phyloP scores from a whole-genome alignment of 345 rosid species.

The Leavenworthia alabamica region DNA sequence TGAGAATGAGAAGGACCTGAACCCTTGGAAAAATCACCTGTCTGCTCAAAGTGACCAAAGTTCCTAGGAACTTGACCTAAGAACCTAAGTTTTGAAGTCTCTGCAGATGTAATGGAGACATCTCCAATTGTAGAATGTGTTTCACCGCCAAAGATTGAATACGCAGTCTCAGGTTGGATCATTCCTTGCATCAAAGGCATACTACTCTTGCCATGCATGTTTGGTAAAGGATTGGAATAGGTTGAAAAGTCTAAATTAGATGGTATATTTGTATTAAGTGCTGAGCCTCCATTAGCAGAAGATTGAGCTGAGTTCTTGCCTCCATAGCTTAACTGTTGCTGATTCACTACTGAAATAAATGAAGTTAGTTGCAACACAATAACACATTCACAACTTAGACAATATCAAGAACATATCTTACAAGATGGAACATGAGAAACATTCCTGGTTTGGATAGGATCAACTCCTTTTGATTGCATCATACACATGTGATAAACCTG shows the following conservation, averaged over 20 bases:
- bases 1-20: conserved; percentile 49
- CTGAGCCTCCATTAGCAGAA: conserved; percentile 47
- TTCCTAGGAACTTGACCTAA: conserved; percentile 63
- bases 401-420: conserved; percentile 30
- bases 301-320: conserved; percentile 41
- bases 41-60: conserved; percentile 85
- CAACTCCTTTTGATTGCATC: no score
- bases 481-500: conserved; percentile 67
- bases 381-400: not conserved
- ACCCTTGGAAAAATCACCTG: conserved; percentile 72
- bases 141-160: conserved; percentile 57
- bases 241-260: conserved; percentile 49
- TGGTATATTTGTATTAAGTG: conserved; percentile 44
- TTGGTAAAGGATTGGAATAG: conserved; percentile 41
- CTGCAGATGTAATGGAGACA: conserved; percentile 60
- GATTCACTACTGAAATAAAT: conserved; percentile 45
- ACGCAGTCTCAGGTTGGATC: conserved; percentile 61
- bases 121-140: conserved; percentile 53
- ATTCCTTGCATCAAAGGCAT: conserved; percentile 58
- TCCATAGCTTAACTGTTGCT: conserved; percentile 47
- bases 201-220: conserved; percentile 49
- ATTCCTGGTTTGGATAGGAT: conserved; percentile 47
- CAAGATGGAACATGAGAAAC: conserved; percentile 57
- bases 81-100: conserved; percentile 56
- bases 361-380: conserved; percentile 10